Evolutionary conservation across 208 protist genomes (phyloP).

Genomic region (Acanthamoeba triangularis): DNA sequence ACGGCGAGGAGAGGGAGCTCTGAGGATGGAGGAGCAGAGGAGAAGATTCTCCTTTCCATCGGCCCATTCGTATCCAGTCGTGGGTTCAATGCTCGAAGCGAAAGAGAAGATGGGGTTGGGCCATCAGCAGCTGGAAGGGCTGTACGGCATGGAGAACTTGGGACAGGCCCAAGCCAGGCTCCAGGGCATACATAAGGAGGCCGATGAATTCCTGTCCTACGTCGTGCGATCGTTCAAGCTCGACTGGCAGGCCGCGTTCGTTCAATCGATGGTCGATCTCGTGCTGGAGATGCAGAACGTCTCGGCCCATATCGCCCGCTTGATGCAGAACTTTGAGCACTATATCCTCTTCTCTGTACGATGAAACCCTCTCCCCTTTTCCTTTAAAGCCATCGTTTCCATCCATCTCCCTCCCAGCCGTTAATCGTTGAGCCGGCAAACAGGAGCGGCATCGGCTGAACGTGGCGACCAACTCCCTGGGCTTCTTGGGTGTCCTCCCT

Average conservation of each 20-base stretch:
- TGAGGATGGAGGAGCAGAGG: too few species aligned
- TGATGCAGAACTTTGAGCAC: slow-evolving; percentile 29
- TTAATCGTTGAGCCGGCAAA: not conserved
- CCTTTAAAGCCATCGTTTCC: not conserved
- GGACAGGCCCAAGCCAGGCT: not conserved
- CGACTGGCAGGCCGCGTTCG: slow-evolving; percentile 11
- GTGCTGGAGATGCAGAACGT: slow-evolving; percentile 8
- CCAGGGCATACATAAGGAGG: not conserved
- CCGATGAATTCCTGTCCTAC: slow-evolving; percentile 5
- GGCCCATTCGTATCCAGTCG: too few species aligned
- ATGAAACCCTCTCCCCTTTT: not conserved
- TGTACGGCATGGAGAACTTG: slow-evolving; percentile 3
- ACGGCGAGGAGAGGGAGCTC: too few species aligned
- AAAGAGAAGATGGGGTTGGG: not conserved
- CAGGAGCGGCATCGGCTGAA: slow-evolving; percentile 57
- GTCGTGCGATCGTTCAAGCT: not conserved
- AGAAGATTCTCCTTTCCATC: too few species aligned
- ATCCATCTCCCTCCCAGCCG: not conserved
- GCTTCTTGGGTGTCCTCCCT: slow-evolving; percentile 60
- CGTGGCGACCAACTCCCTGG: slow-evolving; percentile 31
- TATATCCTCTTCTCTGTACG: slow-evolving; percentile 36
- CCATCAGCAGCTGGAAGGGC: not conserved
- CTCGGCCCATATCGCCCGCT: not conserved
- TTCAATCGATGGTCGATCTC: slow-evolving; percentile 39
- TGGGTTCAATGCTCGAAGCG: too few species aligned